Conservation (phyloP, 306 rosid species). For the Begonia peltatifolia region DNA sequence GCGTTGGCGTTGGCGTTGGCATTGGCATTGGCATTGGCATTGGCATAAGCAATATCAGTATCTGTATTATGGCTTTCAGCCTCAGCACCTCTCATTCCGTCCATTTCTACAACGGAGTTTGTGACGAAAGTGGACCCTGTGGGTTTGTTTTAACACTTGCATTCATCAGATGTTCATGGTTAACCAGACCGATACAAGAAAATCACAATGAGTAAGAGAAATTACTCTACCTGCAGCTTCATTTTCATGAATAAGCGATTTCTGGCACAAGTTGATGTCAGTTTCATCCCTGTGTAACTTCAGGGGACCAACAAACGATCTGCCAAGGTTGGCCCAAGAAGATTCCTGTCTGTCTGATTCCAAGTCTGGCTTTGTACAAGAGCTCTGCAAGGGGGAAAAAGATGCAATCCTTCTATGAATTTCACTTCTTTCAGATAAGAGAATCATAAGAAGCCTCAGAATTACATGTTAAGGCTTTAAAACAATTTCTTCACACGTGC, state of each 20-base stretch:
- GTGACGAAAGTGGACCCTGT: constrained; percentile 29
- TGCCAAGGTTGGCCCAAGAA: constrained; percentile 26
- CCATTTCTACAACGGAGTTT: constrained; percentile 23
- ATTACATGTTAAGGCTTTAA: too few species aligned
- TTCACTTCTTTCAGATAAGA: background rate
- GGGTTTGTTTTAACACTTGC: constrained; percentile 5
- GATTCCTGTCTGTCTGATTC: constrained; percentile 60
- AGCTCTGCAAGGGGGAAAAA: constrained; percentile 67
- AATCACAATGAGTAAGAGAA: background rate
- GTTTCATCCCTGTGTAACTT: constrained; percentile 33
- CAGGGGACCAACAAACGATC: constrained; percentile 24
- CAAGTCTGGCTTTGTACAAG: constrained; percentile 78
- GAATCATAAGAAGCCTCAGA: too few species aligned
- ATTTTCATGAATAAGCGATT: constrained; percentile 21
- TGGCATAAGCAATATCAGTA: constrained; percentile 31
- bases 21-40: too few species aligned
- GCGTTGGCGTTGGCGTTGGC: too few species aligned
- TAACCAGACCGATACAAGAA: background rate
- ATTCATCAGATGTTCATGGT: constrained; percentile 16
- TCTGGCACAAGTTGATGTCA: constrained; percentile 19
- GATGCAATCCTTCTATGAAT: constrained; percentile 20
- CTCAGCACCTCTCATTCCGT: constrained; percentile 25
- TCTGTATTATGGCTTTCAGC: constrained; percentile 26
- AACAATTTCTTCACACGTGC: too few species aligned
- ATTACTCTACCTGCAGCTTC: constrained; percentile 39